These are phyloP conservation scores for Aspergillus niger DNA, from an alignment of 2,329 filamentous ascomycete genomes.

Conservation along the genomic window DNA sequence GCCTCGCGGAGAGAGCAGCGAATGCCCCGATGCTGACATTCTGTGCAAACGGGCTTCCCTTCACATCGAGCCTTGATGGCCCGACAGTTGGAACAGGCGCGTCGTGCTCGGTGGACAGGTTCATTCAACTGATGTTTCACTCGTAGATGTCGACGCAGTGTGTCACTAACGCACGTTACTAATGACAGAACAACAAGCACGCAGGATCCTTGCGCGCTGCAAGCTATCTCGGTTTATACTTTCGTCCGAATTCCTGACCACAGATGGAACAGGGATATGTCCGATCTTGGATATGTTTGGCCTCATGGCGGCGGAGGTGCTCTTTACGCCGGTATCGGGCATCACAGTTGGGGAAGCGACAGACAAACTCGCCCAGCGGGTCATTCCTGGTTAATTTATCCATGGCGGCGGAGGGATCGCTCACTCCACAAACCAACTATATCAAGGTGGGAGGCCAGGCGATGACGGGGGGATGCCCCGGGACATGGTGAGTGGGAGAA, in stretches of 20 bases:
- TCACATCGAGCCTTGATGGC: conserved; percentile 22
- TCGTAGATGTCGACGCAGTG: conserved; percentile 29
- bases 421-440: not conserved
- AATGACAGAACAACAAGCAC: not conserved
- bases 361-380: not conserved
- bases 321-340: conserved; percentile 29
- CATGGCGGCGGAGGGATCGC: not conserved
- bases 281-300: conserved; percentile 20
- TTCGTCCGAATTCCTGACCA: conserved; percentile 19
- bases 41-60: conserved; percentile 21
- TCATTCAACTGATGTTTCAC: conserved; percentile 19
- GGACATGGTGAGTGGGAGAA: not conserved
- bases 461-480: not conserved
- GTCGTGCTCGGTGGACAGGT: conserved; percentile 9
- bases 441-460: not conserved
- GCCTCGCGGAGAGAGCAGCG: conserved; percentile 15
- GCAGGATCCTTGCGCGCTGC: not conserved
- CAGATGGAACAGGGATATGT: conserved; percentile 21
- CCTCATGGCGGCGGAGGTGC: conserved; percentile 28
- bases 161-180: conserved; percentile 24
- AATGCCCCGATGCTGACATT: conserved; percentile 21
- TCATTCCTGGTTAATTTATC: not conserved
- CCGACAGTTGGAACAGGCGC: conserved; percentile 26
- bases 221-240: conserved; percentile 13
- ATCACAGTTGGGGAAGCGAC: conserved; percentile 14